A percentile compares a stretch with the other conserved stretches of the same genome.
Evolutionary conservation across 805 yeast genomes (phyloP).

Genomic region (Candida verbasci): DNA sequence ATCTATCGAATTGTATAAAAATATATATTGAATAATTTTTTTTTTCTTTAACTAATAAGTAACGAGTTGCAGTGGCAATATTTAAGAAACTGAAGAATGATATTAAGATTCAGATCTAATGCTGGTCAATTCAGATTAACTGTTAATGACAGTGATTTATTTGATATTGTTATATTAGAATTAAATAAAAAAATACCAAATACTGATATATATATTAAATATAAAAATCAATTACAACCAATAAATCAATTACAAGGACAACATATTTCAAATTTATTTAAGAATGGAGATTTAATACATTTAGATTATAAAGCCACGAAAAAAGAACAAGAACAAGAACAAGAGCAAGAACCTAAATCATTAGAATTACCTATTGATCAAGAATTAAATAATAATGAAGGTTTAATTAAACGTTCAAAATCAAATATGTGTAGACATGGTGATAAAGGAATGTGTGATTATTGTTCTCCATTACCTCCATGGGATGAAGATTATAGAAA

Average conservation of each 20-base stretch:
- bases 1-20: conserved; percentile 9
- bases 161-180: conserved; percentile 41
- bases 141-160: conserved; percentile 42
- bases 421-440: conserved; percentile 78
- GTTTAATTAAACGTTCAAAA: conserved; percentile 63
- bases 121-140: conserved; percentile 76
- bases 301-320: conserved; percentile 23
- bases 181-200: conserved; percentile 23
- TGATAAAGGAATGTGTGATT: conserved; percentile 96
- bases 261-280: conserved; percentile 41
- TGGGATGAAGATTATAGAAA: conserved; percentile 80
- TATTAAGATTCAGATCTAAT: conserved; percentile 73
- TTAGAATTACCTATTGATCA: conserved; percentile 66
- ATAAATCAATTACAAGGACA: conserved; percentile 33
- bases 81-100: conserved; percentile 12
- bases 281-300: conserved; percentile 58
- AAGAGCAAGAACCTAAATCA: conserved; percentile 14
- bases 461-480: conserved; percentile 93
- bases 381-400: conserved; percentile 58
- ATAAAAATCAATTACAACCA: conserved; percentile 34
- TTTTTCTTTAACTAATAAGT: not conserved
- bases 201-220: conserved; percentile 33
- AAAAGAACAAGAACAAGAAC: conserved; percentile 1
- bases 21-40: conserved; percentile 6
- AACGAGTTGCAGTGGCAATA: no score